Evolutionary conservation across 768 basidiomycete species (phyloP), one percentile per base, ranked within the genome.

Genomic region (Amanita exitialis): DNA sequence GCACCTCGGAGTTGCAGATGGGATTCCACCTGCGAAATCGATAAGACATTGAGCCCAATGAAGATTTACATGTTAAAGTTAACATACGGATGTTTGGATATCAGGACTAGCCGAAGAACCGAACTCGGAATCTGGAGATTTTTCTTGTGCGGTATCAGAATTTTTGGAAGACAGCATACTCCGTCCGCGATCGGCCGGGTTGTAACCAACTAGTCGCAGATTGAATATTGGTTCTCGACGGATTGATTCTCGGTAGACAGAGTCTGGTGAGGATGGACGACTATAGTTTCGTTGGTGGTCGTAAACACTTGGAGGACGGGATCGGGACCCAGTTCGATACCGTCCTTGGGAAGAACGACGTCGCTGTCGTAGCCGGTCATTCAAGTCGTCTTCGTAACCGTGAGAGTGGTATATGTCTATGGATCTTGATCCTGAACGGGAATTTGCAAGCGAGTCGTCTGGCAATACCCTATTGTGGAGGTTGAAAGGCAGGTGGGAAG

Each of bases 401-500:
- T 39, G 47, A 16, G 52, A 53, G 32, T 58, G 46, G 39, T 61
- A 58, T 7, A 56, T 53, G 27, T 60, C 63, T 13, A 56, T 32
- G 5, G 61, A 61, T 21, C 58, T 52, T 18, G 68, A 64, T 13
- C 59, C 49, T 8, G 63, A 65, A 28, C 62, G 59, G 21, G 68
- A 66, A 3, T 58, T 48, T 13, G 66, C 63, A 10, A 62, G 61
- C 8, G 59, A 58, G 9, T 56, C 53, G 7, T 63, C 58, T 3
- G 61, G 54, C 25, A 54, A 47, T 12, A 62, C 55, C 47, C 63
- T 64, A 47, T 68, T 69, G 60, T 76, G 75, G 53, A 83, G 68
- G 58, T 79, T 78, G 65, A 85, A 84, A 0, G 82, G 82, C 23
- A 78, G 68, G 20, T 70, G 72, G 1, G 78, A 75, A 50, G 74